phyloP scores from a whole-genome alignment of 139 green algal species.

The Tetradesmus obliquus region DNA sequence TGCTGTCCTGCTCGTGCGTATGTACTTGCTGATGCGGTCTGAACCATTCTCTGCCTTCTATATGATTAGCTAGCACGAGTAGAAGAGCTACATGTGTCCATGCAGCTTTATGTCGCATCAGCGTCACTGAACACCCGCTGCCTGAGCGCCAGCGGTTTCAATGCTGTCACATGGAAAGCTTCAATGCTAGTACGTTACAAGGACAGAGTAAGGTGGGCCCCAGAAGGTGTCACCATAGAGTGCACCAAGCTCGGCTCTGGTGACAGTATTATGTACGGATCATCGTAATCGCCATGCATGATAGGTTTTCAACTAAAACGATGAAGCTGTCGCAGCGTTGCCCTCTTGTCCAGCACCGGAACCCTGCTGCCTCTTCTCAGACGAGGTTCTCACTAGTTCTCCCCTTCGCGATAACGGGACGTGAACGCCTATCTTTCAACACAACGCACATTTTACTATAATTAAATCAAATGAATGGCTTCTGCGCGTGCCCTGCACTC shows the following conservation, averaged over 20 bases:
- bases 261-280: not conserved
- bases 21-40: not conserved
- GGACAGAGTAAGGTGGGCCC: no score
- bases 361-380: not conserved
- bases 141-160: not conserved
- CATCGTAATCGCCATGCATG: not conserved
- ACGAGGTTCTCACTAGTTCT: not conserved
- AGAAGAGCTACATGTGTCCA: not conserved
- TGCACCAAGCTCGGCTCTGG: not conserved
- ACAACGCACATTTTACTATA: no score
- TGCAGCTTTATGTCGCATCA: not conserved
- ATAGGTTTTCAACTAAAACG: no score
- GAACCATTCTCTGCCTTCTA: not conserved
- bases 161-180: not conserved
- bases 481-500: no score
- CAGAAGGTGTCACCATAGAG: not conserved
- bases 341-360: not conserved
- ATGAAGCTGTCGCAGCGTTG: not conserved
- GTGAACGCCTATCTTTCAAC: not conserved
- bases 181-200: not conserved
- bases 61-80: not conserved
- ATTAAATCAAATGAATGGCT: no score
- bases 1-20: not conserved
- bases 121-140: not conserved
- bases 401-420: not conserved